These are phyloP conservation scores for Quercus glauca DNA, from an alignment of 306 rosid genomes.

Conservation along the genomic window DNA sequence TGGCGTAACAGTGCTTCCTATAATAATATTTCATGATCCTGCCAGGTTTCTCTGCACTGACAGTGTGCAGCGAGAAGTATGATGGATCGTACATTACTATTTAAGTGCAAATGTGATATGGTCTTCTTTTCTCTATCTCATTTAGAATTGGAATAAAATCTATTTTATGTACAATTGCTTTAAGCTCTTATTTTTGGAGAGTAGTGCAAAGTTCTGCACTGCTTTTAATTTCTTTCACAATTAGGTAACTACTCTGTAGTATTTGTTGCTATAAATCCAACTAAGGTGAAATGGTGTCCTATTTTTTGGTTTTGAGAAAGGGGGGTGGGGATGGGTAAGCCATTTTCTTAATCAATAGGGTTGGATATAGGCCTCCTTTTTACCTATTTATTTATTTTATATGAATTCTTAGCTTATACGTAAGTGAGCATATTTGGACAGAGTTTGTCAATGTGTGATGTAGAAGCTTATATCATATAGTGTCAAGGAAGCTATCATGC, in stretches of 20 bases:
- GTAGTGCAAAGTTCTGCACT: neutral
- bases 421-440: neutral
- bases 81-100: conserved; percentile 72
- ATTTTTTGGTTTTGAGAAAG: too few relatives aligned
- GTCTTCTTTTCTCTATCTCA: neutral
- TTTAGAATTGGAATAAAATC: neutral
- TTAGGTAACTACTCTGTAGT: neutral
- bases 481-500: neutral
- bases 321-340: too few relatives aligned
- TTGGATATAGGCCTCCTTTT: neutral
- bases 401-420: neutral
- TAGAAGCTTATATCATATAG: neutral
- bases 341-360: too few relatives aligned
- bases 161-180: neutral
- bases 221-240: neutral
- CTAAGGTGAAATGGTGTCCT: too few relatives aligned
- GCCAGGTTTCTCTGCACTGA: conserved; percentile 99
- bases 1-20: conserved; percentile 78
- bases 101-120: conserved; percentile 3
- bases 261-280: too few relatives aligned
- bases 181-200: neutral
- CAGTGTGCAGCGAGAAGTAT: conserved; percentile 99
- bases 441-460: neutral
- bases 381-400: neutral
- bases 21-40: conserved; percentile 56